Evolutionary conservation across 768 basidiomycete genomes (phyloP).

Genomic region (Saitozyma podzolica): DNA sequence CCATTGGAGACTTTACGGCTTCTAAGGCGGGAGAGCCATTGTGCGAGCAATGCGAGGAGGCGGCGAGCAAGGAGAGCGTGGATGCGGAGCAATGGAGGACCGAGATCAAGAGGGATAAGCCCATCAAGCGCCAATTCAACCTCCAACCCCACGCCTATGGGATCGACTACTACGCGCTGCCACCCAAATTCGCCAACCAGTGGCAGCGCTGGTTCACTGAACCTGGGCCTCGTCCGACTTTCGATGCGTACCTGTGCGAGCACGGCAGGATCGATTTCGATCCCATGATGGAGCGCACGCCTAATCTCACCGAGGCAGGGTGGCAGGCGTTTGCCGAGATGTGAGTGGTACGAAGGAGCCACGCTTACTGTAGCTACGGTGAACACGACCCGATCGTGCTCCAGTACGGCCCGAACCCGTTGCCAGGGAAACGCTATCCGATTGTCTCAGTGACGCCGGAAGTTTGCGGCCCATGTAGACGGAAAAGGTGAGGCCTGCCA

Average conservation of each 20-base stretch:
- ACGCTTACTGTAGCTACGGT: not conserved
- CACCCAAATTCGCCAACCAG: conserved; percentile 10
- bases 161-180: conserved; percentile 22
- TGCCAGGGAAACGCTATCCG: conserved; percentile 5
- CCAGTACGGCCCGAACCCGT: conserved; percentile 6
- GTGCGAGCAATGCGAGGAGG: conserved; percentile 12
- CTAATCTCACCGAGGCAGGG: conserved; percentile 12
- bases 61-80: not conserved
- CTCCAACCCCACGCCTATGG: conserved; percentile 7
- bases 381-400: conserved; percentile 9
- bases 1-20: conserved; percentile 16
- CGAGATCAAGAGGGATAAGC: conserved; percentile 12
- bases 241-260: conserved; percentile 17
- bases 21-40: conserved; percentile 5
- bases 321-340: conserved; percentile 17
- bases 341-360: no score
- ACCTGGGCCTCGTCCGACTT: conserved; percentile 3
- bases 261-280: conserved; percentile 34
- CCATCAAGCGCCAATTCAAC: conserved; percentile 13
- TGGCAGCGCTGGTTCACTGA: conserved; percentile 17
- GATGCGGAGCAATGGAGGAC: conserved; percentile 9
- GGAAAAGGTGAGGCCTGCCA: not conserved
- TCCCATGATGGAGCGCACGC: conserved; percentile 15
- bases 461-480: conserved; percentile 23
- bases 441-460: not conserved